Conservation (phyloP, 1,139 yeast species). For the Magnusiomyces clavatus region DNA sequence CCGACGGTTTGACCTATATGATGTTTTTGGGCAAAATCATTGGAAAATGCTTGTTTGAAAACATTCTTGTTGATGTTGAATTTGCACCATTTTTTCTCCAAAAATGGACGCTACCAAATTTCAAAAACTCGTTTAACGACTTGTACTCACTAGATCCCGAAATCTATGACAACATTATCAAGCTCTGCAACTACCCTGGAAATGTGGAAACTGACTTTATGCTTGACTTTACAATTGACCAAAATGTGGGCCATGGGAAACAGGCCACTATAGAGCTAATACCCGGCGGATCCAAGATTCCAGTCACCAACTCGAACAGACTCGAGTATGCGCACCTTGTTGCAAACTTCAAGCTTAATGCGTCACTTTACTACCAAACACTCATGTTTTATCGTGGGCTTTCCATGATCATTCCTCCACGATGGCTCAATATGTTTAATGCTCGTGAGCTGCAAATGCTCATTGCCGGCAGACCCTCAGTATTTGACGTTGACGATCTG, state of each 20-base stretch:
- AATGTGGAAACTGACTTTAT: constrained; percentile 54
- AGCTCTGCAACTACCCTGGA: constrained; percentile 48
- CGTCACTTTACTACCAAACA: constrained; percentile 51
- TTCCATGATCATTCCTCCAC: constrained; percentile 54
- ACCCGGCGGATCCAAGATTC: constrained; percentile 48
- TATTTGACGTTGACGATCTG: constrained; percentile 66
- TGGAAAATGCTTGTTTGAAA: constrained; percentile 88
- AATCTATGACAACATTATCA: constrained; percentile 56
- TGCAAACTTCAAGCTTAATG: constrained; percentile 73
- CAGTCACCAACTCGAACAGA: constrained; percentile 56
- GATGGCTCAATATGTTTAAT: constrained; percentile 81
- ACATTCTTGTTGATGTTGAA: constrained; percentile 68
- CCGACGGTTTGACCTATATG: constrained; percentile 38
- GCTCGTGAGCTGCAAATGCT: constrained; percentile 76
- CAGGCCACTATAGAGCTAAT: constrained; percentile 47
- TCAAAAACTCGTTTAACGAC: constrained; percentile 66
- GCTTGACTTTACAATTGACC: constrained; percentile 56
- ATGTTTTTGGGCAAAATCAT: constrained; percentile 71
- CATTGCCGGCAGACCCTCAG: constrained; percentile 72
- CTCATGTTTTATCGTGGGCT: constrained; percentile 64
- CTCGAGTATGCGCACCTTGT: constrained; percentile 70
- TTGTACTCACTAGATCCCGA: constrained; percentile 62
- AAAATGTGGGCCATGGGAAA: constrained; percentile 34
- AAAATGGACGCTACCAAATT: constrained; percentile 45
- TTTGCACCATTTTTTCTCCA: constrained; percentile 84